A percentile compares a stretch with the other conserved stretches of the same genome.
These are phyloP conservation scores for Calonectria pauciramosa DNA, from an alignment of 2,329 filamentous ascomycete genomes.

Conservation along the genomic window DNA sequence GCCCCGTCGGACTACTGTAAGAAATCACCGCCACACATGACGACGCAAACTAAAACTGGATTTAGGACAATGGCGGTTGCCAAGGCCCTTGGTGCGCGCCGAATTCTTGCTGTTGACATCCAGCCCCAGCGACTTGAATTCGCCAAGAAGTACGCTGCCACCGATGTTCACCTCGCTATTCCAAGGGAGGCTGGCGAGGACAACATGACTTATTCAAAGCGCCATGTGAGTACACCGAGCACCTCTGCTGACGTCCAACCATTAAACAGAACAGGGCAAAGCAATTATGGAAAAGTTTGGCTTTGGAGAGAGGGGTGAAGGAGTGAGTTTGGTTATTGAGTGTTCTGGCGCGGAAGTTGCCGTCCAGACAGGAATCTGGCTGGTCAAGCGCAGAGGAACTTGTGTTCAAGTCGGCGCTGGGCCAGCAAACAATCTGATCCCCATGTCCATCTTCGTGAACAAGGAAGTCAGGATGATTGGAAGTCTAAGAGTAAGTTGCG, in stretches of 20 bases:
- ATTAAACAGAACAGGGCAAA: neutral
- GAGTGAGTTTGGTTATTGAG: neutral
- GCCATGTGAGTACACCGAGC: neutral
- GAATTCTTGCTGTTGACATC: neutral
- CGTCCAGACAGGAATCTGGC: neutral
- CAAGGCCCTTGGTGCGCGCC: neutral
- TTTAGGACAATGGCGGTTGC: neutral
- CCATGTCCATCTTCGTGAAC: conserved; percentile 6
- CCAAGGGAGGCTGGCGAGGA: neutral
- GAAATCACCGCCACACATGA: neutral
- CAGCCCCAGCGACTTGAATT: neutral
- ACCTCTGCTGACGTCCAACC: too few relatives aligned
- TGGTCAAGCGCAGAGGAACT: conserved; percentile 10
- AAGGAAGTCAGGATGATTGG: conserved; percentile 5
- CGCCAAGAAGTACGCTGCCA: neutral
- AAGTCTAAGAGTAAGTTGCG: neutral
- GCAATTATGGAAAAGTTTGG: conserved; percentile 11
- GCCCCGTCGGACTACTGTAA: neutral
- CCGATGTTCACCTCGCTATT: neutral
- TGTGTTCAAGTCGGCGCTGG: conserved; percentile 2
- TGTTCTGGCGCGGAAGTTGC: conserved; percentile 2
- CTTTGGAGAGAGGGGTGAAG: conserved; percentile 1
- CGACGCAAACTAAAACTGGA: too few relatives aligned
- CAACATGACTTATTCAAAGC: neutral
- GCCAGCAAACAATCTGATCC: neutral